Evolutionary conservation across 371 early-diverging fungal species (phyloP).

Genomic region (Rhizopus stolonifer): DNA sequence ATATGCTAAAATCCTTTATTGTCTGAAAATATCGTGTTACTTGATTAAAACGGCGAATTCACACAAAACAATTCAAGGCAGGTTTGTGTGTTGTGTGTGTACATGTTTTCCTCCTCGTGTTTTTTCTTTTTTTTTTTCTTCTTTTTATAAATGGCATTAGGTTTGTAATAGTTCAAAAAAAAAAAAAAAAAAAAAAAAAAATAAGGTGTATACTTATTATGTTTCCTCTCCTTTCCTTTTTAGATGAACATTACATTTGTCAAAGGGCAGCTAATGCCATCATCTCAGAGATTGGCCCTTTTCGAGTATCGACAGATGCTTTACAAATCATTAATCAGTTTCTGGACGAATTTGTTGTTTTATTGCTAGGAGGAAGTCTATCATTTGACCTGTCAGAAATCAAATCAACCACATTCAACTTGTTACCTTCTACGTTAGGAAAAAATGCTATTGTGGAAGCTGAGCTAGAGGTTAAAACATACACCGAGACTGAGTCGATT

Average conservation of each 20-base stretch:
- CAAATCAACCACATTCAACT: slow-evolving; percentile 50
- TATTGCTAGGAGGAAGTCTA: slow-evolving; percentile 50
- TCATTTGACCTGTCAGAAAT: slow-evolving; percentile 58
- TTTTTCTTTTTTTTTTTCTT: not conserved
- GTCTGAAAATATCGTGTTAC: not conserved
- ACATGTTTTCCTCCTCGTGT: not conserved
- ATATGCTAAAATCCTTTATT: too few relatives aligned
- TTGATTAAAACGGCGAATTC: slow-evolving; percentile 1
- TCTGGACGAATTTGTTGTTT: slow-evolving; percentile 60
- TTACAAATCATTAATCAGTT: slow-evolving; percentile 62
- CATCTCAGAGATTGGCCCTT: slow-evolving; percentile 62
- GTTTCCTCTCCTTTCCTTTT: not conserved
- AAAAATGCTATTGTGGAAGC: slow-evolving; percentile 72
- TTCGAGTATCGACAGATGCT: slow-evolving; percentile 63
- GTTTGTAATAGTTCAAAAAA: too few relatives aligned
- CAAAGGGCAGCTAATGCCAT: slow-evolving; percentile 70
- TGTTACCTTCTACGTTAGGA: slow-evolving; percentile 59
- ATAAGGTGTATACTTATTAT: not conserved
- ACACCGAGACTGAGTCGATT: slow-evolving; percentile 57
- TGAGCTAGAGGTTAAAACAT: slow-evolving; percentile 65
- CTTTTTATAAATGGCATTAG: slow-evolving; percentile 12
- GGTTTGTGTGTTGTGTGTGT: not conserved
- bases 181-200: not conserved
- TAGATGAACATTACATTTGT: slow-evolving; percentile 63
- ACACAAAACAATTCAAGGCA: not conserved